phyloP scores from a whole-genome alignment of 805 yeast species.

The Zygosaccharomyces bisporus region DNA sequence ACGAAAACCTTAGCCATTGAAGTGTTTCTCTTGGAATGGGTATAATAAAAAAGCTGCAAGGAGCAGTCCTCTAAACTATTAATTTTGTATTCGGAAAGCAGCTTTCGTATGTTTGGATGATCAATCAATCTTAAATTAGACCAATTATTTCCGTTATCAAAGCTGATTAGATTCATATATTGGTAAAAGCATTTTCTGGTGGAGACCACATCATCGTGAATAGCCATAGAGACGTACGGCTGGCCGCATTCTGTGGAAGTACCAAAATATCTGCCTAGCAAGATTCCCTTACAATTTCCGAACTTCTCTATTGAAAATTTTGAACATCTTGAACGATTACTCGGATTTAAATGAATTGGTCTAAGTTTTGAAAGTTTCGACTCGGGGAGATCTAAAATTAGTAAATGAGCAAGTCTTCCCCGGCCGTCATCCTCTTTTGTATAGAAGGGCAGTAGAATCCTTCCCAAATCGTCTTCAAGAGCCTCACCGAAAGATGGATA shows the following conservation, averaged over 20 bases:
- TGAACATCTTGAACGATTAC: background rate
- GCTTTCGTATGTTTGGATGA: background rate
- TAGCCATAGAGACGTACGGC: background rate
- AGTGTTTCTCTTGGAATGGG: slow-evolving; percentile 27
- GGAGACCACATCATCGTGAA: background rate
- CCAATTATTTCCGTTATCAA: background rate
- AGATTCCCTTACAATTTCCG: background rate
- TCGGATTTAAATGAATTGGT: background rate
- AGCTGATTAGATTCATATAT: slow-evolving; percentile 1
- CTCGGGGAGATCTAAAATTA: background rate
- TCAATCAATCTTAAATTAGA: slow-evolving; percentile 1
- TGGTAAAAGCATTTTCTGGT: background rate
- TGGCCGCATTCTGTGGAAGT: slow-evolving; percentile 1
- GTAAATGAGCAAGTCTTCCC: slow-evolving; percentile 2
- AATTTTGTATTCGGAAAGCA: background rate
- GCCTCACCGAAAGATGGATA: slow-evolving; percentile 3
- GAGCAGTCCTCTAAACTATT: background rate
- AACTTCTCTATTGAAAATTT: background rate
- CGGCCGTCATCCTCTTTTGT: slow-evolving; percentile 3
- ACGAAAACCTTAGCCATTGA: slow-evolving; percentile 3
- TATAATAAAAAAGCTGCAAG: slow-evolving; percentile 1
- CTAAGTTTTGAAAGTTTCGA: background rate
- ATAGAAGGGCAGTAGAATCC: slow-evolving; percentile 5
- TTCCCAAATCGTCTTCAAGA: slow-evolving; percentile 7
- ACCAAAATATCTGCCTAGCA: background rate